phyloP scores from a whole-genome alignment of 345 rosid species.

The Chamaenerion angustifolium region DNA sequence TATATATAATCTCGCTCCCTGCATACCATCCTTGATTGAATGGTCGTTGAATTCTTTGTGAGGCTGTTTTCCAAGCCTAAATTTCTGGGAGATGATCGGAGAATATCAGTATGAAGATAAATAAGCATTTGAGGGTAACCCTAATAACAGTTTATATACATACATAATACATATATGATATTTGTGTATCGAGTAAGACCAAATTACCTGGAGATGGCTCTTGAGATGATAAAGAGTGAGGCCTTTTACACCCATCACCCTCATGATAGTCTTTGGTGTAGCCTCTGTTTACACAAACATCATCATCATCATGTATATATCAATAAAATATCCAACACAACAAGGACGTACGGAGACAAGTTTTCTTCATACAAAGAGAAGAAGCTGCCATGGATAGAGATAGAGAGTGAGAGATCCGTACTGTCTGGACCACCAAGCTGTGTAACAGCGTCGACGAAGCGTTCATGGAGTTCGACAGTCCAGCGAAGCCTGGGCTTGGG shows the following conservation, averaged over 20 bases:
- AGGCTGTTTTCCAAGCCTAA: conserved; percentile 99
- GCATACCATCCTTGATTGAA: conserved; percentile 77
- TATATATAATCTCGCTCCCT: conserved; percentile 6
- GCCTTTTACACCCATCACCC: conserved; percentile 99
- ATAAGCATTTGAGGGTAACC: conserved; percentile 2
- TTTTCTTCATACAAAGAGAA: no score
- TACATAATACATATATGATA: background rate
- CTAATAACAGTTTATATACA: no score
- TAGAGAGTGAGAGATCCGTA: conserved; percentile 9
- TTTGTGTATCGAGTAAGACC: background rate
- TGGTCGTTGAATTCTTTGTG: conserved; percentile 98
- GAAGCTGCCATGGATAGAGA: background rate
- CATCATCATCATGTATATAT: background rate
- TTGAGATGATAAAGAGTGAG: conserved; percentile 99
- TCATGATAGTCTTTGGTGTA: conserved; percentile 98
- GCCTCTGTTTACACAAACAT: conserved; percentile 43
- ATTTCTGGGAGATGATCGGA: conserved; percentile 34
- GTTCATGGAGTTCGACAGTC: conserved; percentile 99
- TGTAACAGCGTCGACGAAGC: conserved; percentile 95
- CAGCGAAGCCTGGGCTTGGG: conserved; percentile 99
- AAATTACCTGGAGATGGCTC: conserved; percentile 93
- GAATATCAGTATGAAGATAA: conserved; percentile 12
- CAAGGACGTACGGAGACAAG: no score
- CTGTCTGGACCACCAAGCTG: conserved; percentile 99
- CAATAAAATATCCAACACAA: background rate